Percentiles rank a stretch among this genome's conserved stretches.
Evolutionary conservation across 139 green algal species (phyloP).

Genomic region (Chlorokybus atmophyticus): DNA sequence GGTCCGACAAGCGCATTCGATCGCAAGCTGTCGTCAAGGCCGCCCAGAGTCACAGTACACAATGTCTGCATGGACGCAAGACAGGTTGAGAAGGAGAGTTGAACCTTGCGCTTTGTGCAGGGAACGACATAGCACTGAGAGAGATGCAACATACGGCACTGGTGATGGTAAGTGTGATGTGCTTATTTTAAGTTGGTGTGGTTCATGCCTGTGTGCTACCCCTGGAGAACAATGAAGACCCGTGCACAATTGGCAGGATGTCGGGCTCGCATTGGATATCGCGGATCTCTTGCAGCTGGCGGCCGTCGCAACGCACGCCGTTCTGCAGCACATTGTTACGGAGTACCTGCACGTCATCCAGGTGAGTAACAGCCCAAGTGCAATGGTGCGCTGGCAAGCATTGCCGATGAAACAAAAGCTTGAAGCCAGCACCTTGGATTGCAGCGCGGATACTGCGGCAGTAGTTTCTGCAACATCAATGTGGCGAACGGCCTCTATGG

Average conservation of each 20-base stretch:
- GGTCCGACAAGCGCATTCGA: conserved; percentile 13
- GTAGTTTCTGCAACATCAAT: too few relatives aligned
- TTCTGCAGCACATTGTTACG: neutral
- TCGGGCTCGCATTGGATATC: conserved; percentile 30
- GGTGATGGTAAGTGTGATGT: too few relatives aligned
- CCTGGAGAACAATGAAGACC: conserved; percentile 84
- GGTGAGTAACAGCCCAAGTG: neutral
- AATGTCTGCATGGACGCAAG: conserved; percentile 6
- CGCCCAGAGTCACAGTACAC: conserved; percentile 19
- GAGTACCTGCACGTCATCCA: conserved; percentile 12
- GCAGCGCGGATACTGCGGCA: too few relatives aligned
- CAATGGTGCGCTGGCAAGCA: neutral
- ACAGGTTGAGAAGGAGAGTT: too few relatives aligned
- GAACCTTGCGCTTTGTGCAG: too few relatives aligned
- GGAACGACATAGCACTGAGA: too few relatives aligned
- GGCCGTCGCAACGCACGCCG: conserved; percentile 10
- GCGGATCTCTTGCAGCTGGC: conserved; percentile 33
- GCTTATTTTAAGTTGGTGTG: too few relatives aligned
- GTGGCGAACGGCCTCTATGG: too few relatives aligned
- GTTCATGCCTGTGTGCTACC: conserved; percentile 94
- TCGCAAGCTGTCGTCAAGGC: conserved; percentile 16
- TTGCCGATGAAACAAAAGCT: too few relatives aligned
- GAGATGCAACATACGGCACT: too few relatives aligned
- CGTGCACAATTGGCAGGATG: conserved; percentile 60
- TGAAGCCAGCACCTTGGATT: too few relatives aligned